Evolutionary conservation across 306 rosid species (phyloP).

Genomic region (Rosa chinensis): DNA sequence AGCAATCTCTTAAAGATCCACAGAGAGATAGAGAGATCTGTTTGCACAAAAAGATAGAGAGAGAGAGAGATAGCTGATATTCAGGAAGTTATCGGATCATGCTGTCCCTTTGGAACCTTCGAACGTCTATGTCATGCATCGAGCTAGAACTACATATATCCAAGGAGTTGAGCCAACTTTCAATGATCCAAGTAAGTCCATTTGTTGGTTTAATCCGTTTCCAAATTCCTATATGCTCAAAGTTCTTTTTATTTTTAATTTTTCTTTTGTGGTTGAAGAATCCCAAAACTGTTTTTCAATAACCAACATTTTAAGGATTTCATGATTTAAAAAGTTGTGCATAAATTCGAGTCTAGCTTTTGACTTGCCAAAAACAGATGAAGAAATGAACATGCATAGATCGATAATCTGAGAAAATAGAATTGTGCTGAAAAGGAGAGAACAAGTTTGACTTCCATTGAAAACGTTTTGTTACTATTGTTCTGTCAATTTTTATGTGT

Average conservation of each 20-base stretch:
- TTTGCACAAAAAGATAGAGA: too few species aligned
- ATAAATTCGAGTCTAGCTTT: background rate
- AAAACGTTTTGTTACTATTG: too few species aligned
- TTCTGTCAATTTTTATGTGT: too few species aligned
- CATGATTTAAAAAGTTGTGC: background rate
- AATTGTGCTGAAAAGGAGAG: too few species aligned
- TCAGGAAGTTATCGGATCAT: constrained; percentile 35
- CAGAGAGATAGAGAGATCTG: too few species aligned
- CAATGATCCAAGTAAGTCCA: constrained; percentile 2
- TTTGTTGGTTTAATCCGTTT: background rate
- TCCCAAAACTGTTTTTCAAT: background rate
- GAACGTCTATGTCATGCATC: constrained; percentile 4
- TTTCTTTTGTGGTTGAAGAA: background rate
- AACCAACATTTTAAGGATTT: background rate
- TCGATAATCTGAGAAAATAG: too few species aligned
- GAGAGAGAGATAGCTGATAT: too few species aligned
- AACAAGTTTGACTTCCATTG: too few species aligned
- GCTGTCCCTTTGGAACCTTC: constrained; percentile 53
- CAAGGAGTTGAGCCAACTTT: background rate
- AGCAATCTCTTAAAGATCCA: too few species aligned
- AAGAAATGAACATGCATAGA: background rate
- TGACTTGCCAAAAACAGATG: background rate
- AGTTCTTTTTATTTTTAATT: background rate
- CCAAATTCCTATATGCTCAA: background rate
- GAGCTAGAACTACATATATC: background rate